These are phyloP conservation scores for Debaryomyces subglobosus DNA, from an alignment of 1,139 yeast species.

Conservation along the genomic window DNA sequence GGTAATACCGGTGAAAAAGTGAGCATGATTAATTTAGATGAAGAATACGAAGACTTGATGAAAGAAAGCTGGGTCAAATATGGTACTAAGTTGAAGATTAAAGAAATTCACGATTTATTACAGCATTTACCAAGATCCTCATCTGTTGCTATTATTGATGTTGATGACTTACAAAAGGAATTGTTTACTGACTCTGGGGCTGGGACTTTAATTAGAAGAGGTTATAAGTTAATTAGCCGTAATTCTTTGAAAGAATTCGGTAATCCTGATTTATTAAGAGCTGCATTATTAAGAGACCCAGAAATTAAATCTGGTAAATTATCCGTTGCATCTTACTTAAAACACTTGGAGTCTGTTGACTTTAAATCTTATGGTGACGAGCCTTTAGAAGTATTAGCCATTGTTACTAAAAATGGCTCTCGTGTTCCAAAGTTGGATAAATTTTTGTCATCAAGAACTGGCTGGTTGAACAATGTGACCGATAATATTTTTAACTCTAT, in stretches of 20 bases:
- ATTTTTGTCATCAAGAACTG: constrained; percentile 83
- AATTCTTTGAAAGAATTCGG: constrained; percentile 72
- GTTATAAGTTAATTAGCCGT: constrained; percentile 81
- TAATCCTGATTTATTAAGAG: constrained; percentile 73
- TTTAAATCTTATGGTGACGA: constrained; percentile 94
- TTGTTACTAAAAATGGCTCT: constrained; percentile 53
- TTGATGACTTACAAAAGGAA: constrained; percentile 93
- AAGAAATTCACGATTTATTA: constrained; percentile 91
- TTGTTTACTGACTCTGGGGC: constrained; percentile 98
- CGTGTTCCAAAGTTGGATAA: constrained; percentile 79
- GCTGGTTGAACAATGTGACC: constrained; percentile 97
- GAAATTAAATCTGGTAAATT: constrained; percentile 70
- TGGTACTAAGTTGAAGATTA: constrained; percentile 95
- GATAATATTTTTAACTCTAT: constrained; percentile 90
- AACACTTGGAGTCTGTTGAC: constrained; percentile 60
- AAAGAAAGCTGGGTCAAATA: constrained; percentile 98
- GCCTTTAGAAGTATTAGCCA: constrained; percentile 91
- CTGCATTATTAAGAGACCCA: constrained; percentile 75
- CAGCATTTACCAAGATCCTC: constrained; percentile 96
- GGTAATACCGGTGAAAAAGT: constrained; percentile 91
- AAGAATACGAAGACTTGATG: constrained; percentile 88
- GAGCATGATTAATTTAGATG: constrained; percentile 89
- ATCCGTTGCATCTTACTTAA: constrained; percentile 82
- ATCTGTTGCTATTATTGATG: constrained; percentile 95
- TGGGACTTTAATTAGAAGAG: constrained; percentile 96